Evolutionary conservation across 2,329 filamentous ascomycete genomes (phyloP), one percentile per base, ranked within the genome.

Genomic region (Neofusicoccum ribis): DNA sequence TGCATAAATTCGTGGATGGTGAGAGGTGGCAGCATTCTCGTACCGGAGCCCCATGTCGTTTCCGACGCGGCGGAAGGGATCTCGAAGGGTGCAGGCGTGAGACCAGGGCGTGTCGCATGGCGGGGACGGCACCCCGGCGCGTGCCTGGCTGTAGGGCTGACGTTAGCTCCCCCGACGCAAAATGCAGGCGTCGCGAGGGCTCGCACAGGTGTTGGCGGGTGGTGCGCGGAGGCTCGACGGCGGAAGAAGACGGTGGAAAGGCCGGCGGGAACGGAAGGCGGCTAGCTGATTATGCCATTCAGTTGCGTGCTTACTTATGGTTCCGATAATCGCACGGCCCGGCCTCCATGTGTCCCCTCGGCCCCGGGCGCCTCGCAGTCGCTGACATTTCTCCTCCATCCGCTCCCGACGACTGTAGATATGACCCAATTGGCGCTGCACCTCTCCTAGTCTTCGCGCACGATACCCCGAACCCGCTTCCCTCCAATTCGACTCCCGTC

Each of bases 81-180:
- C 46, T 15, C 46, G 14, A 50, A 50, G 47, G 14, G 3, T 11
- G 7, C 39, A 34, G 52, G 39, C 12, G 37, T 17, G 52, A 44
- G 23, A 12, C 12, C 14, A 58, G 34, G 39, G 23, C 37, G 39
- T 17, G 20, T n/a, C 20, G 20, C 20, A 11, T 8, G 15, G n/a
- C 6, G n/a, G 44, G 31, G 17, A 23, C 3, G 23, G 23, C 23
- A 23, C 23, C 23, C 23, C 23, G 23, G 23, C 3, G 23, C 6
- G 52, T 41, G 37, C 52, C 52, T 58, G 15, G 37, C 37, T 27
- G 36, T 44, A 58, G 52, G 52, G 52, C 52, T 58, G 52, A 44
- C 23, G 8, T 27, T 58, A 17, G 52, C 39, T 58, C 12, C n/a
- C 9, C 2, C 36, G 36, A 23, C 17, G 17, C 31, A 20, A 15